These are phyloP conservation scores for Boletus subparvulus DNA, from an alignment of 768 basidiomycete species.

Conservation along the genomic window DNA sequence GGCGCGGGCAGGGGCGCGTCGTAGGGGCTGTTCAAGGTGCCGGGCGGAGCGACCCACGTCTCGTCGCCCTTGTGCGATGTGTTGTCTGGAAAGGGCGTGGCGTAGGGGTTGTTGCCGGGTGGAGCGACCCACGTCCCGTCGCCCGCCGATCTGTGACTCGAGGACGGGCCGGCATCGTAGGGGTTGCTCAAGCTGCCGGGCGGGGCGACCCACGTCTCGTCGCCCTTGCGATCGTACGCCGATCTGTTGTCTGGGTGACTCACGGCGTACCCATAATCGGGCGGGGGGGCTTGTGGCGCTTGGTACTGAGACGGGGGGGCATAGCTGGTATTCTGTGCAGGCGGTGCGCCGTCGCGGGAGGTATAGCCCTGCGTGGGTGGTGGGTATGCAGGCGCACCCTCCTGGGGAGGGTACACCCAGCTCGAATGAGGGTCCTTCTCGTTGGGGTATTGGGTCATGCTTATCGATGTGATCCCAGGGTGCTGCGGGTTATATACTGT, in stretches of 20 bases:
- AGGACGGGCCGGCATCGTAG: too few relatives aligned
- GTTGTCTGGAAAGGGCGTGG: too few relatives aligned
- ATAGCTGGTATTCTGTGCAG: not conserved
- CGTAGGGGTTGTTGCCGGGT: not conserved
- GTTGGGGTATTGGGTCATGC: slow-evolving; percentile 23
- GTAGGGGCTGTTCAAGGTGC: too few relatives aligned
- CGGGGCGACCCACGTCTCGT: not conserved
- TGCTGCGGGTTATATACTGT: not conserved
- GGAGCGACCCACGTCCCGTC: too few relatives aligned
- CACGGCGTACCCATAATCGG: too few relatives aligned
- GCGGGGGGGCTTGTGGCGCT: not conserved
- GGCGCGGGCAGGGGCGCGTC: not conserved
- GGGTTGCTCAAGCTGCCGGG: too few relatives aligned
- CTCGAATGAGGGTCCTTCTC: slow-evolving; percentile 24
- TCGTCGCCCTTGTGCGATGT: too few relatives aligned
- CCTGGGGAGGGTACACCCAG: slow-evolving; percentile 11
- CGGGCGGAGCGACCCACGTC: too few relatives aligned
- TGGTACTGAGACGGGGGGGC: not conserved
- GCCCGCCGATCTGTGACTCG: too few relatives aligned
- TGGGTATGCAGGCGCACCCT: slow-evolving; percentile 4
- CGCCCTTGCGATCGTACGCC: too few relatives aligned
- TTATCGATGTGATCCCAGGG: not conserved
- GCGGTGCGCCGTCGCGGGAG: not conserved
- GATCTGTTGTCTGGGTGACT: too few relatives aligned
- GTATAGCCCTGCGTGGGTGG: too few relatives aligned